Conservation (phyloP, 140 eudicot species). For the Cichorium intybus region DNA sequence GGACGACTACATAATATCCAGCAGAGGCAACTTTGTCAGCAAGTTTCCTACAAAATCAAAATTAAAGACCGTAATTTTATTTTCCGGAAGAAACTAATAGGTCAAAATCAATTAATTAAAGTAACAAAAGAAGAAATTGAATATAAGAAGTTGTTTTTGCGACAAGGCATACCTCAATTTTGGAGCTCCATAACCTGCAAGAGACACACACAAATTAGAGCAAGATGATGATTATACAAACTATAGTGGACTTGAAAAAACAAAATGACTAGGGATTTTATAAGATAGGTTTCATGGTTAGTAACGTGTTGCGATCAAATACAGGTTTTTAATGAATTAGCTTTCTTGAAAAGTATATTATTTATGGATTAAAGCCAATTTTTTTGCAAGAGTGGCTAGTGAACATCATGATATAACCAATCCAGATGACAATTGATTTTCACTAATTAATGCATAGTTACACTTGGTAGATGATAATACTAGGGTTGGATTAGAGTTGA, state of each 20-base stretch:
- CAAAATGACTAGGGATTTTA: too few relatives aligned
- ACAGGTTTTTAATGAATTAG: too few relatives aligned
- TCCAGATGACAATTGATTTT: background rate
- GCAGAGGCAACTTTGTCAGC: constrained; percentile 67
- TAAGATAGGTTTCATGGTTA: too few relatives aligned
- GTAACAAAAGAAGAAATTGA: background rate
- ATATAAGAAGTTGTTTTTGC: background rate
- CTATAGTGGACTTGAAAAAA: too few relatives aligned
- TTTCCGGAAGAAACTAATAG: background rate
- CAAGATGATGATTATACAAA: constrained; percentile 1
- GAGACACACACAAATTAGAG: background rate
- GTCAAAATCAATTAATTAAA: background rate
- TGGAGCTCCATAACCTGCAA: constrained; percentile 70
- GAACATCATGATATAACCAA: background rate
- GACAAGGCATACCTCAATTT: constrained; percentile 45
- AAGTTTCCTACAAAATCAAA: constrained; percentile 34
- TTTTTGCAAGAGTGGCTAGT: too few relatives aligned
- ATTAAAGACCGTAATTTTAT: background rate
- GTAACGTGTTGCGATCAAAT: too few relatives aligned
- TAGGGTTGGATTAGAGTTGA: background rate
- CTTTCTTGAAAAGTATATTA: too few relatives aligned
- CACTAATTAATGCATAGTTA: background rate
- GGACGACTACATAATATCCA: constrained; percentile 61
- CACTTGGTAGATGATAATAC: background rate
- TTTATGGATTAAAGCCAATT: too few relatives aligned